Base-by-base conservation (phyloP, 1,284 basidiomycete species). In the Phellopilus nigrolimitatus region DNA sequence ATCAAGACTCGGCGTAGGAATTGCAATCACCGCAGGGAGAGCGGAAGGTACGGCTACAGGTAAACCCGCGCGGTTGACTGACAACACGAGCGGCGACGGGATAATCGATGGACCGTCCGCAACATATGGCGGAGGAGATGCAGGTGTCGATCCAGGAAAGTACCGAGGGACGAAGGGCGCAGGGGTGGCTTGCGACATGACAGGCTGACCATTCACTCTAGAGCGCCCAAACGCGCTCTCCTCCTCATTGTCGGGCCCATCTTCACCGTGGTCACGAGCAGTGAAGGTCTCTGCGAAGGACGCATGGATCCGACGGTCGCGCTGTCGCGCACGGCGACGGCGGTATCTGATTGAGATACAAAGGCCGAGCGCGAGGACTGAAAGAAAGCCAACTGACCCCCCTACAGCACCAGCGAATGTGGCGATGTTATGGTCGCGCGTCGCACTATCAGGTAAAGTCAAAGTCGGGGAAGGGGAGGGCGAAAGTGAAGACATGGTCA, bases 371-470 rank as follows among this genome's bases (percentile, higher is more conserved):
- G 75, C 67, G 46, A 80, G 62, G 31, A 74, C 57, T 9, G 66
- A 67, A 8, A 80, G 69, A 15, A 78, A 68, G 15, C 78, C 78
- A 22, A 78, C 69, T 30, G 69, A 72, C 28, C 74, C 75, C 1
- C 74, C 77, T 19, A 80, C 68, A 3, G 74, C 76, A 25, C 72
- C 76, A 1, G 66, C 78, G 57, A 80, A 80, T 4, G 78, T 78
- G 6, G 69, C 73, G 45, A 74, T 60, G 46, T 73, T 74, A 54
- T 71, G 69, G 13, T 53, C 47, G 22, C 31, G 25, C n/a, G 49
- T 28, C 30, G 30, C 6, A 25, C 47, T 57, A 17, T 33, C 37
- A 30, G 17, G 17, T n/a, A 33, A 4, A 45, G 36, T 21, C 7
- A 15, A 27, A 31, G 47, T 43, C 24, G 52, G 27, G 21, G 47